Conservation (phyloP, 495 filamentous ascomycete genomes). For the Daldinia caldariorum region DNA sequence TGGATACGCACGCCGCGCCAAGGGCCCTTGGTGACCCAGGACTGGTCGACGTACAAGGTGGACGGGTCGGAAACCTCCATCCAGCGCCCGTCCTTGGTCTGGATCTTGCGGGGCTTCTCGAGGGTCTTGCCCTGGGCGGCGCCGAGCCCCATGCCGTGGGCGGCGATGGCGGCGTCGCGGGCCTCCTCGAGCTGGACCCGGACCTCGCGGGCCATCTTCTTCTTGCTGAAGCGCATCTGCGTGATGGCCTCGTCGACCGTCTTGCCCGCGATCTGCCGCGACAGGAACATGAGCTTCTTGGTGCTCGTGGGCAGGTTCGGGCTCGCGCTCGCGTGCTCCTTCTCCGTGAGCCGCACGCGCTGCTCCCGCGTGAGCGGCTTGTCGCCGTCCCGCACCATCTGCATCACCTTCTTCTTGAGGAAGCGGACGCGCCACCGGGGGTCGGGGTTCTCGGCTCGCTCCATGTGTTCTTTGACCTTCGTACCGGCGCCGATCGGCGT, state of each 20-base stretch:
- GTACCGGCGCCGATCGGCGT: slow-evolving; percentile 5
- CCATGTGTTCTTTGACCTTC: slow-evolving; percentile 59
- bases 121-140: slow-evolving; percentile 39
- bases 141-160: slow-evolving; percentile 86
- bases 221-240: slow-evolving; percentile 96
- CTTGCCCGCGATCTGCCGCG: slow-evolving; percentile 90
- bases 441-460: slow-evolving; percentile 72
- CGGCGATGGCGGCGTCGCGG: slow-evolving; percentile 77
- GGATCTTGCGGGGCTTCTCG: slow-evolving; percentile 52
- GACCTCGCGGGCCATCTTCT: slow-evolving; percentile 88
- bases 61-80: slow-evolving; percentile 73
- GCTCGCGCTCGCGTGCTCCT: slow-evolving; percentile 69
- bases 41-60: slow-evolving; percentile 84
- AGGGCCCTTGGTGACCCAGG: slow-evolving; percentile 85
- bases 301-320: slow-evolving; percentile 77
- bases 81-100: slow-evolving; percentile 67
- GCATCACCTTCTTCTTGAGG: slow-evolving; percentile 83
- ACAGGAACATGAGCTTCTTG: slow-evolving; percentile 88
- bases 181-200: slow-evolving; percentile 78
- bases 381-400: slow-evolving; percentile 67
- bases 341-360: slow-evolving; percentile 76
- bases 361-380: slow-evolving; percentile 72
- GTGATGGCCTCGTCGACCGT: slow-evolving; percentile 88
- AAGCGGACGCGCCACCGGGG: slow-evolving; percentile 72
- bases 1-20: slow-evolving; percentile 62